These are phyloP conservation scores for Auricularia sp. DNA, from an alignment of 768 basidiomycete species.

Conservation along the genomic window DNA sequence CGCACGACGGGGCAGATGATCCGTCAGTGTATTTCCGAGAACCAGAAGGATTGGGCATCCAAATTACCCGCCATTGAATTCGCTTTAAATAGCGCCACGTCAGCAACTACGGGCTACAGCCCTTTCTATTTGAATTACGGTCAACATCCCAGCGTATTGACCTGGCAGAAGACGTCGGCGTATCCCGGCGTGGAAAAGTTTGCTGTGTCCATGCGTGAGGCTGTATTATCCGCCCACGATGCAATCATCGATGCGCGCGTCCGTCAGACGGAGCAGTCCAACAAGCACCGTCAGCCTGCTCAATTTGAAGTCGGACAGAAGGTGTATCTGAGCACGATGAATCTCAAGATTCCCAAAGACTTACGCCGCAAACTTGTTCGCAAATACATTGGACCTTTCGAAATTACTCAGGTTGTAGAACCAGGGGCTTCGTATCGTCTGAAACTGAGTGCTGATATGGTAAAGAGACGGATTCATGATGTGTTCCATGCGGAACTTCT, in stretches of 20 bases:
- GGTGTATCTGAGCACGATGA: conserved; percentile 28
- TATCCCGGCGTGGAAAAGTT: conserved; percentile 4
- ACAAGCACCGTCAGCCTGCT: conserved; percentile 1
- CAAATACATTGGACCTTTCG: conserved; percentile 30
- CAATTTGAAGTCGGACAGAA: conserved; percentile 19
- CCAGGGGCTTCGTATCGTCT: conserved; percentile 15
- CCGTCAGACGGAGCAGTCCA: neutral
- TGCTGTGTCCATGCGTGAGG: neutral
- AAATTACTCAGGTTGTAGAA: conserved; percentile 12
- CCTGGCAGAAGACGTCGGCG: conserved; percentile 15
- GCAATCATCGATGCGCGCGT: conserved; percentile 3
- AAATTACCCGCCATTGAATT: conserved; percentile 26
- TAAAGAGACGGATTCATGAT: conserved; percentile 12
- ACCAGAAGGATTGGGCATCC: conserved; percentile 22
- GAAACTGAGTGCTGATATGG: conserved; percentile 16
- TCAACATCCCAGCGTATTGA: conserved; percentile 20
- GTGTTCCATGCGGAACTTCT: conserved; percentile 29
- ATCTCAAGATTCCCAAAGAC: conserved; percentile 25
- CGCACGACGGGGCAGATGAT: conserved; percentile 1
- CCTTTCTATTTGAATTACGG: conserved; percentile 30
- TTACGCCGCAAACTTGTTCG: conserved; percentile 26
- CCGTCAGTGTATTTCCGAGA: neutral
- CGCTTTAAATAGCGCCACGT: conserved; percentile 26
- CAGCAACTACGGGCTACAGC: conserved; percentile 24
- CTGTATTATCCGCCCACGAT: conserved; percentile 9